A percentile compares a stretch with the other conserved stretches of the same genome.
Evolutionary conservation across 2,329 filamentous ascomycete genomes (phyloP).

Genomic region (Teratosphaeria viscida): DNA sequence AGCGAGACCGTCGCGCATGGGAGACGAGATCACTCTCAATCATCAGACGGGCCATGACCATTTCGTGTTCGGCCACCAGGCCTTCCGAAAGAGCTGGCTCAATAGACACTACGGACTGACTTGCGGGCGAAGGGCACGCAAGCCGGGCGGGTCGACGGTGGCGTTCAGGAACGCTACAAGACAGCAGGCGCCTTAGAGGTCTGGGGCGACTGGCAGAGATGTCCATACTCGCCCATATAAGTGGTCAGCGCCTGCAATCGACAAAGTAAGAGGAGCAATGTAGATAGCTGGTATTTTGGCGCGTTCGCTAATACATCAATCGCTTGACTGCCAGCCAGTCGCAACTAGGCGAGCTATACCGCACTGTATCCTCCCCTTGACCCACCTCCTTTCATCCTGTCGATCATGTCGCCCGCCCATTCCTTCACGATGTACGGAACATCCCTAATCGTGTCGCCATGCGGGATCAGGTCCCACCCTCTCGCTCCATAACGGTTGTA

Average conservation of each 20-base stretch:
- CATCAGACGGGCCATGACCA: no score
- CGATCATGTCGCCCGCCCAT: slow-evolving; percentile 67
- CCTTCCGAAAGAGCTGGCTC: no score
- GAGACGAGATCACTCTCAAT: no score
- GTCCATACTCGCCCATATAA: neutral
- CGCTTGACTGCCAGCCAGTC: neutral
- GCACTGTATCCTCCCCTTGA: slow-evolving; percentile 83
- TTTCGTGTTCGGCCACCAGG: no score
- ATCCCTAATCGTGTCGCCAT: slow-evolving; percentile 85
- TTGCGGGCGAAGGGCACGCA: neutral
- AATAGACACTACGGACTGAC: no score
- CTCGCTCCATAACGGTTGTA: slow-evolving; percentile 93
- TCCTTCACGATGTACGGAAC: slow-evolving; percentile 87
- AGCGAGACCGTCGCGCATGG: no score
- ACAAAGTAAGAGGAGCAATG: neutral
- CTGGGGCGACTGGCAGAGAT: neutral
- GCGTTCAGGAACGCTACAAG: neutral
- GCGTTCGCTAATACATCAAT: neutral
- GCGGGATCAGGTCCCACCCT: slow-evolving; percentile 89
- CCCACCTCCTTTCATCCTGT: slow-evolving; percentile 70
- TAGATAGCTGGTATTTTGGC: neutral
- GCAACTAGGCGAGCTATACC: slow-evolving; percentile 49
- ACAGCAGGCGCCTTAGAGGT: neutral
- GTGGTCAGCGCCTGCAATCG: neutral
- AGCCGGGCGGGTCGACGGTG: neutral